These are phyloP conservation scores for Zhuliangozyma parablackwelliae DNA, from an alignment of 1,139 yeast genomes.

Conservation along the genomic window DNA sequence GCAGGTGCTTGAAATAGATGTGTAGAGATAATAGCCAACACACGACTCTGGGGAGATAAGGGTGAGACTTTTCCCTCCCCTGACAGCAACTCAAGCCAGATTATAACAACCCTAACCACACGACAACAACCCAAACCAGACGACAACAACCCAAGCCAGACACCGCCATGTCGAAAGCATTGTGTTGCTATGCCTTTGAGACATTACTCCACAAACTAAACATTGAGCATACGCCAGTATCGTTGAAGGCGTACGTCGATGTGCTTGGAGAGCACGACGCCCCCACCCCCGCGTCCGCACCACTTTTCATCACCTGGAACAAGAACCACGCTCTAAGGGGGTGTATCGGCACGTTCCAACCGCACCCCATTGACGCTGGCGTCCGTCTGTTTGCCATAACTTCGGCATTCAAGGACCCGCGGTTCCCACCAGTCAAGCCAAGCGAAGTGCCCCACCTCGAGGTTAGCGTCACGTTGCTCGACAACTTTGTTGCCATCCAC, in stretches of 20 bases:
- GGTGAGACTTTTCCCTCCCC: neutral
- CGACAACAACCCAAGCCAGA: neutral
- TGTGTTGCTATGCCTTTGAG: conserved; percentile 40
- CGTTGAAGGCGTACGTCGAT: conserved; percentile 16
- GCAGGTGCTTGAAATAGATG: neutral
- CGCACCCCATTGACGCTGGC: conserved; percentile 48
- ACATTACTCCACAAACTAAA: conserved; percentile 21
- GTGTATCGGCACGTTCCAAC: conserved; percentile 83
- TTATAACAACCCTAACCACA: too few relatives aligned
- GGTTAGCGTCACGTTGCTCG: conserved; percentile 60
- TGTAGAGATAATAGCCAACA: neutral
- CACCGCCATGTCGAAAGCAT: conserved; percentile 26
- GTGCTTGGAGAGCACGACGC: conserved; percentile 15
- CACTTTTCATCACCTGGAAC: conserved; percentile 86
- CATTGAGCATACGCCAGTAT: conserved; percentile 11
- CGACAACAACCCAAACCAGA: neutral
- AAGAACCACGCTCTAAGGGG: conserved; percentile 62
- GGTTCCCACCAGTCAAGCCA: conserved; percentile 64
- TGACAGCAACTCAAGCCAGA: neutral
- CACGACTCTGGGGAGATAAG: neutral
- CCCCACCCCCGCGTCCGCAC: conserved; percentile 45
- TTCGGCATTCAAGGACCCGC: conserved; percentile 69
- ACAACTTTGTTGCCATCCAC: conserved; percentile 49
- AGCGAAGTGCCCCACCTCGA: conserved; percentile 48
- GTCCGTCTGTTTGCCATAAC: conserved; percentile 58